Evolutionary conservation across 352 stramenopile species (phyloP), one percentile per base, ranked within the genome.

Genomic region (Aphanomyces astaci): DNA sequence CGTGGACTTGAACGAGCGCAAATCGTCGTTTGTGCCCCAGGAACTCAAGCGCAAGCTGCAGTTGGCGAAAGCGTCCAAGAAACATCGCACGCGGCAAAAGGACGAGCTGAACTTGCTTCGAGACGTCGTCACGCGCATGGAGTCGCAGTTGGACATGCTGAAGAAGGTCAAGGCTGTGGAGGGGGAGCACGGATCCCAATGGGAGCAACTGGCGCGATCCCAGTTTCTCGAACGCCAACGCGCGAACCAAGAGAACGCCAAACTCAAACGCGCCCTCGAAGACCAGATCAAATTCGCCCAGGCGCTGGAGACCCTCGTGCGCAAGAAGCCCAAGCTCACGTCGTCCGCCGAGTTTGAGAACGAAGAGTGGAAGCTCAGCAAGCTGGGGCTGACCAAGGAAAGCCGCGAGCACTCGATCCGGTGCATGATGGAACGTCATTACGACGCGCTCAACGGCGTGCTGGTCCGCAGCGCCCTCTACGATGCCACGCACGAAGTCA

Each of bases 291-390:
- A 68, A 32, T 68, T 68, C 36, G 62, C 62, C 32, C 39, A 68
- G 28, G 62, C 62, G 33, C 33, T 68, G 40, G 39, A 68, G 33
- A 51, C 43, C 7, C 49, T 68, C 13, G 49, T 68, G 2, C 28
- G 27, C 3, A 68, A 68, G 40, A 68, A 59, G 27, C 62, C 62
- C 2, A 45, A 52, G 27, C 62, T 68, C 11, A 40, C 62, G 48
- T 68, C 49, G 11, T n/a, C 62, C 9, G 32, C 62, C 28, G 49
- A 59, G 28, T 40, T 68, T 36, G 62, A 68, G 13, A 68, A 68
- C 39, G 62, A 68, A 68, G 62, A 68, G 62, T 68, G 62, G 62
- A 68, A 68, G 62, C 43, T 68, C 40, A 59, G 39, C n/a, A 68
- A 68, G 36, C 62, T 68, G 19, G 51, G 62, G 3, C 13, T 24